Base-by-base conservation (phyloP, 352 stramenopile genomes). In the Pythium phragmiticola region DNA sequence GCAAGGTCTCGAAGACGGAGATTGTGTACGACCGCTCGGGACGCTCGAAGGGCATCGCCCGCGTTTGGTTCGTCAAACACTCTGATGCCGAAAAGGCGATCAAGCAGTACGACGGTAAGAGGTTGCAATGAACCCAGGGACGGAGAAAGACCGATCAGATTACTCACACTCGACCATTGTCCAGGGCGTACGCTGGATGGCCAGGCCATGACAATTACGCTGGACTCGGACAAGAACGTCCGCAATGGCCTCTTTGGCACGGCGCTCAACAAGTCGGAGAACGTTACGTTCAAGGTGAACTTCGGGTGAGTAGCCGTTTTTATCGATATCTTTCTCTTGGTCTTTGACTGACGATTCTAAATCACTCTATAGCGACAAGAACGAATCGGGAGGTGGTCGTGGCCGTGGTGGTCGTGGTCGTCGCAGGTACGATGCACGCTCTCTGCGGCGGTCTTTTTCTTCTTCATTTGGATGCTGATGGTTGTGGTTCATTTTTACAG, bases 1-100 rank as follows among this genome's bases (percentile, higher is more conserved):
- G 84, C 57, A 78, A 89, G 52, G 84, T 93, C 47, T 76, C 68
- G 30, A 91, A 93, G 66, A 73, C 82, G 11, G 84, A 93, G 74
- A 91, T 93, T 59, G 77, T 90, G 57, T 91, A 91, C 69, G 84
- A 93, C 64, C 82, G 80, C 60, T 91, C 84, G 37, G 84, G 84
- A n/a, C 79, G 84, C 41, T 93, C 84, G 21, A 91, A 91, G 70
- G 84, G 84, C 54, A 81, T 90, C 41, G 82, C 84, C 39, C 84
- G 82, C 45, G 84, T 93, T 41, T 93, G 84, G 84, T 93, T 90
- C 58, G 63, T 69, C 33, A 82, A 79, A 52, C 77, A 77, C 46
- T 76, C 72, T 11, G 80, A 89, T 54, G 84, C 84, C 19, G 82
- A 93, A 69, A 88, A 89, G 70, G 80, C 84, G 19, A 87, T 93